Evolutionary conservation across 345 rosid genomes (phyloP).

Genomic region (Stellera chamaejasme): DNA sequence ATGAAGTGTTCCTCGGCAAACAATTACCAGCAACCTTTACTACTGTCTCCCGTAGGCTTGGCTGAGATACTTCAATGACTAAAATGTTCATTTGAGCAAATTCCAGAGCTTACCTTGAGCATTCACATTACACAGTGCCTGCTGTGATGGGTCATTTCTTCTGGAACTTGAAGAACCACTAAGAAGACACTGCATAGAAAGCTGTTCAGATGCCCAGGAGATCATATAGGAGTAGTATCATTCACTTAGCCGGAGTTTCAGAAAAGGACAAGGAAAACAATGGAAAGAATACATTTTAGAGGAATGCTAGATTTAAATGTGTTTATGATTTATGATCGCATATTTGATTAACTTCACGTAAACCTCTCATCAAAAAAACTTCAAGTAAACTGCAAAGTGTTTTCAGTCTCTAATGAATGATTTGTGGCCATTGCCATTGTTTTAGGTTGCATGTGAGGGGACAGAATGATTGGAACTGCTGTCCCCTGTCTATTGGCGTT

Average conservation of each 20-base stretch:
- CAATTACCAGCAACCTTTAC: constrained; percentile 22
- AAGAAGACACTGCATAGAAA: constrained; percentile 1
- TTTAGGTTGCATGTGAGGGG: constrained; percentile 7
- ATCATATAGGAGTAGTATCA: constrained; percentile 1
- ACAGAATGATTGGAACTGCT: background rate
- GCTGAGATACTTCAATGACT: constrained; percentile 18
- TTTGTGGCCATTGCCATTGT: background rate
- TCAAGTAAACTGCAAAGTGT: too few relatives aligned
- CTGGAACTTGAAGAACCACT: constrained; percentile 15
- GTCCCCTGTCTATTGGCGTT: too few relatives aligned
- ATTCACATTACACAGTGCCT: constrained; percentile 14
- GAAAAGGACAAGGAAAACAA: constrained; percentile 9
- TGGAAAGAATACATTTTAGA: background rate
- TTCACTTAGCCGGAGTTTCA: constrained; percentile 10
- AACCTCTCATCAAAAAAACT: too few relatives aligned
- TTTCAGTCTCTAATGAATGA: background rate
- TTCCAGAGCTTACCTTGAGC: constrained; percentile 22
- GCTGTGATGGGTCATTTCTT: constrained; percentile 15
- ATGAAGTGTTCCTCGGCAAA: constrained; percentile 20
- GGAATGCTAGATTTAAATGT: too few relatives aligned
- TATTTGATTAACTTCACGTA: too few relatives aligned
- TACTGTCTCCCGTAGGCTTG: constrained; percentile 19
- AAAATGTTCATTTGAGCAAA: background rate
- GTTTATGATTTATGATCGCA: too few relatives aligned
- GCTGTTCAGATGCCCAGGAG: constrained; percentile 10